These are phyloP conservation scores for Spathaspora passalidarum DNA, from an alignment of 805 yeast species.

Conservation along the genomic window DNA sequence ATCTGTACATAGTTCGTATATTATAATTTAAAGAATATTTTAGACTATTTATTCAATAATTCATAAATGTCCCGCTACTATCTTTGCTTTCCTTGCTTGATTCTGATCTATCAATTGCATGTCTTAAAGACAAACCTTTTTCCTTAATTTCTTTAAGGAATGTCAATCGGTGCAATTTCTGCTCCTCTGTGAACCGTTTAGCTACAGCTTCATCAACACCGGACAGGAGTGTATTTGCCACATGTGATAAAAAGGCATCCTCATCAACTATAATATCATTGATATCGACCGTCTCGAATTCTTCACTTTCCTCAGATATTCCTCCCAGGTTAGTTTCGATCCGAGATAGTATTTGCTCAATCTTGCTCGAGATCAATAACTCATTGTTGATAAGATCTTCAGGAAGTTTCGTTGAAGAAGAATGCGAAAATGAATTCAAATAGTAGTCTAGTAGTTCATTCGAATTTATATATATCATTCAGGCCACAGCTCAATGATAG, in stretches of 20 bases:
- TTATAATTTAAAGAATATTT: neutral
- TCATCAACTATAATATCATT: neutral
- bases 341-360: neutral
- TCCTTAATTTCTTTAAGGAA: constrained; percentile 23
- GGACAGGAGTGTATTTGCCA: neutral
- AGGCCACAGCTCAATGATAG: too few relatives aligned
- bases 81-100: neutral
- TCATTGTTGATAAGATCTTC: neutral
- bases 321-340: neutral
- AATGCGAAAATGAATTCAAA: neutral
- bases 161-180: constrained; percentile 17
- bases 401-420: neutral
- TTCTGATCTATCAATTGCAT: neutral
- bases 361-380: neutral
- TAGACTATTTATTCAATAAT: constrained; percentile 4
- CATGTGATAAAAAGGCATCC: neutral
- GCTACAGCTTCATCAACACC: neutral
- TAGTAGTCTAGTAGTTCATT: neutral
- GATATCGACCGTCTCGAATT: neutral
- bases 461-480: neutral
- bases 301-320: neutral
- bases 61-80: constrained; percentile 1
- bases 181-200: constrained; percentile 7
- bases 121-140: constrained; percentile 17
- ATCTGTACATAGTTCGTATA: constrained; percentile 1